These are phyloP conservation scores for Zoysia pacifica DNA, from an alignment of 176 grass and related monocot species.

Conservation along the genomic window DNA sequence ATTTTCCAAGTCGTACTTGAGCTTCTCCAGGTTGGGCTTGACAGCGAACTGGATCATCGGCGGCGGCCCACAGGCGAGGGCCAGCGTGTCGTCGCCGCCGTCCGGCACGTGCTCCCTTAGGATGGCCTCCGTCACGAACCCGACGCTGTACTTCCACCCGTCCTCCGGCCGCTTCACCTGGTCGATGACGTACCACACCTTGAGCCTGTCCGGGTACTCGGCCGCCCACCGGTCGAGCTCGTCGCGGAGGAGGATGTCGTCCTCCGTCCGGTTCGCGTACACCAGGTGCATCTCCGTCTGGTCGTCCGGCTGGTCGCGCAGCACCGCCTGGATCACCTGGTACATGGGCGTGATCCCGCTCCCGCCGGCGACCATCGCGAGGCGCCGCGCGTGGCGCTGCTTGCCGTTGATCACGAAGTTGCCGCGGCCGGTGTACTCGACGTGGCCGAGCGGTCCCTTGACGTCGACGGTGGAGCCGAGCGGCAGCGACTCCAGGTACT, in stretches of 20 bases:
- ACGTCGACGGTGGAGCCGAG: constrained; percentile 60
- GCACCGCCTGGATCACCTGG: constrained; percentile 85
- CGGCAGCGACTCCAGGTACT: constrained; percentile 61
- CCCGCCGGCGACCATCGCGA: constrained; percentile 80
- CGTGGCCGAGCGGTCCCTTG: constrained; percentile 82
- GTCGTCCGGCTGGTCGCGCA: constrained; percentile 78
- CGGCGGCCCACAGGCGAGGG: constrained; percentile 81
- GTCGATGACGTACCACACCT: constrained; percentile 93
- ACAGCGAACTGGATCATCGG: constrained; percentile 96
- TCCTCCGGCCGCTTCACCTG: constrained; percentile 64
- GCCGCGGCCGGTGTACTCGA: constrained; percentile 80
- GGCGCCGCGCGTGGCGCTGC: constrained; percentile 50
- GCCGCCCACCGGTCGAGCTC: constrained; percentile 79
- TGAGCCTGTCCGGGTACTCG: constrained; percentile 59
- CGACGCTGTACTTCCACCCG: constrained; percentile 81
- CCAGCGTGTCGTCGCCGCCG: constrained; percentile 67
- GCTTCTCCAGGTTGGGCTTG: constrained; percentile 84
- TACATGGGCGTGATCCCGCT: constrained; percentile 96
- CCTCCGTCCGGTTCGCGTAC: constrained; percentile 83
- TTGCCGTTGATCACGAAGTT: constrained; percentile 73
- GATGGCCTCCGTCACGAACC: constrained; percentile 64
- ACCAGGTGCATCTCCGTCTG: constrained; percentile 84
- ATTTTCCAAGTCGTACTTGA: constrained; percentile 74
- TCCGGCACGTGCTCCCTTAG: constrained; percentile 63
- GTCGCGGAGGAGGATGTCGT: constrained; percentile 77